Evolutionary conservation across 1,284 basidiomycete genomes (phyloP).

Genomic region (Coriolopsis trogii): DNA sequence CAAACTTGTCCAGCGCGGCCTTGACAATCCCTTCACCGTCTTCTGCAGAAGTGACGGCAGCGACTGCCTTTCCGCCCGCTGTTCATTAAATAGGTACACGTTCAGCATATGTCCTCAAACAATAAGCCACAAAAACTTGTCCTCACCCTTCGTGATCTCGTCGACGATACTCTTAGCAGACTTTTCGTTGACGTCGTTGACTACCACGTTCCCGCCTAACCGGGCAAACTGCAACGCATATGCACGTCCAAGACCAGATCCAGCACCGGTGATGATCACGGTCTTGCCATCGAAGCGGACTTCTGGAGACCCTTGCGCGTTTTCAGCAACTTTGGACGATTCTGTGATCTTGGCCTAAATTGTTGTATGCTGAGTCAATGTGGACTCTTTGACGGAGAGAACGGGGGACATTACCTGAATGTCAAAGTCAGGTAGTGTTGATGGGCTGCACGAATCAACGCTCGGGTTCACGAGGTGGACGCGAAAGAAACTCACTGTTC

Average conservation of each 20-base stretch:
- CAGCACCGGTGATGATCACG: conserved; percentile 93
- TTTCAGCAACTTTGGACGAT: conserved; percentile 69
- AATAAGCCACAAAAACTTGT: not conserved
- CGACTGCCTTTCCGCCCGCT: conserved; percentile 89
- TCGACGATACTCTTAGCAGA: conserved; percentile 84
- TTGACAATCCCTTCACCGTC: conserved; percentile 93
- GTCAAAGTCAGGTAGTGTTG: conserved; percentile 71
- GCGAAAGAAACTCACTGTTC: conserved; percentile 71
- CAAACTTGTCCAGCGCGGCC: conserved; percentile 86
- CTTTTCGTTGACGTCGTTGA: conserved; percentile 94
- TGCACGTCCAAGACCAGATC: conserved; percentile 89
- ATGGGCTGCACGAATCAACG: conserved; percentile 67
- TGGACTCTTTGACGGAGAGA: not conserved
- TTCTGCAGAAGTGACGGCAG: conserved; percentile 88
- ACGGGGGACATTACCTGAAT: conserved; percentile 48
- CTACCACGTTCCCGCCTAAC: conserved; percentile 94
- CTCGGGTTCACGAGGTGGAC: too few relatives aligned
- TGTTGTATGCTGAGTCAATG: conserved; percentile 3
- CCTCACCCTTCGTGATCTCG: conserved; percentile 79
- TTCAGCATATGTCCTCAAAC: not conserved
- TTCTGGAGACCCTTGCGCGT: conserved; percentile 71
- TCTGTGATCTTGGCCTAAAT: conserved; percentile 72
- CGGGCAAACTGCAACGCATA: conserved; percentile 92
- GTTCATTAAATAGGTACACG: not conserved
- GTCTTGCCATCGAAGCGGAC: conserved; percentile 91